A percentile compares a stretch with the other conserved stretches of the same genome.
Conservation (phyloP, 2,329 filamentous ascomycete species). For the Madurella mycetomatis region DNA sequence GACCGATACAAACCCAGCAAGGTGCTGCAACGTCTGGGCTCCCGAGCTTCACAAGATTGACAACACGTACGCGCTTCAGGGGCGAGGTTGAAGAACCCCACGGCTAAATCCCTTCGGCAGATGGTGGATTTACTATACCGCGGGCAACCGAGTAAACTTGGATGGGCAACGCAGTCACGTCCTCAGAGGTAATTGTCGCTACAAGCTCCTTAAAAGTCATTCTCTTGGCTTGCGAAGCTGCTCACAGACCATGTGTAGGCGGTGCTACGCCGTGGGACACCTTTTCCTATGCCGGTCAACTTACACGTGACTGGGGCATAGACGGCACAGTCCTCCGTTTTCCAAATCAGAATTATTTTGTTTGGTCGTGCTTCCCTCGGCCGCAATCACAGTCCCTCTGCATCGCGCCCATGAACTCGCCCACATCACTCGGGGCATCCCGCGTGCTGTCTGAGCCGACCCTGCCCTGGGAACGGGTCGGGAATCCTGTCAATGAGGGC, state of each 20-base stretch:
- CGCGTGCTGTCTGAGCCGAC: conserved; percentile 49
- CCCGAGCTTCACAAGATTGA: conserved; percentile 47
- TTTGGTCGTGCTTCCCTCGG: conserved; percentile 50
- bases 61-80: not conserved
- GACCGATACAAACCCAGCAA: conserved; percentile 40
- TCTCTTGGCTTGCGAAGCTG: too few species aligned
- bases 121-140: conserved; percentile 57
- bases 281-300: conserved; percentile 45
- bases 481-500: conserved; percentile 51
- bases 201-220: too few species aligned
- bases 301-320: conserved; percentile 48
- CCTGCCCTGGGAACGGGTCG: conserved; percentile 46
- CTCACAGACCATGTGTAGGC: conserved; percentile 31
- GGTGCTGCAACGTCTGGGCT: conserved; percentile 55
- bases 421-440: conserved; percentile 36
- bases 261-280: conserved; percentile 48
- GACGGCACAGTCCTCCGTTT: conserved; percentile 51
- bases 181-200: conserved; percentile 38
- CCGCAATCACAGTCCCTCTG: conserved; percentile 36
- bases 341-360: conserved; percentile 45
- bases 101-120: conserved; percentile 16
- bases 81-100: not conserved
- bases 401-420: conserved; percentile 37
- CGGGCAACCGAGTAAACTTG: conserved; percentile 42
- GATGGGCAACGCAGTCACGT: conserved; percentile 49